Conservation (phyloP, 768 basidiomycete species). For the Termitomyces eurrhizus region DNA sequence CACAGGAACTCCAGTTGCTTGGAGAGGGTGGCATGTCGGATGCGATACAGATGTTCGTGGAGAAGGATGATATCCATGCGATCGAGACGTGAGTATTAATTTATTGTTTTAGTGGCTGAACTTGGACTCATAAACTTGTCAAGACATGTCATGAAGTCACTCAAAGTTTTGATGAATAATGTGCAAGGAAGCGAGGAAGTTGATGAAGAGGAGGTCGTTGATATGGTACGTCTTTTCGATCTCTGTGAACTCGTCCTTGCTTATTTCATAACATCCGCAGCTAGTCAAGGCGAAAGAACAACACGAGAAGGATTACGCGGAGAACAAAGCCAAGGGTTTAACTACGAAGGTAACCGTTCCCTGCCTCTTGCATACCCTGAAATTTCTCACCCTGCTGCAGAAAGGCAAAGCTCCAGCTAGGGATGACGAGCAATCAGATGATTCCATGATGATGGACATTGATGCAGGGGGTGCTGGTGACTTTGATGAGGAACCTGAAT, state of each 20-base stretch:
- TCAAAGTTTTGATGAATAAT: conserved; percentile 63
- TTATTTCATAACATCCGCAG: conserved; percentile 31
- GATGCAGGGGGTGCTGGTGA: conserved; percentile 43
- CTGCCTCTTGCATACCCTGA: background rate
- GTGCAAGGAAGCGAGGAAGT: conserved; percentile 63
- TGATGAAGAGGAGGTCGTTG: conserved; percentile 73
- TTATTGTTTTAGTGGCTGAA: background rate
- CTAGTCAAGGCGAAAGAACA: conserved; percentile 67
- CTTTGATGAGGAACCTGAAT: conserved; percentile 42
- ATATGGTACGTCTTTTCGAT: conserved; percentile 44
- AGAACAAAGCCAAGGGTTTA: conserved; percentile 36
- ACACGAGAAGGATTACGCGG: conserved; percentile 60
- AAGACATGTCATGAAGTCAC: conserved; percentile 62
- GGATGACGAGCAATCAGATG: conserved; percentile 54
- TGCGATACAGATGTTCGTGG: conserved; percentile 93
- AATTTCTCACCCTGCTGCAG: background rate
- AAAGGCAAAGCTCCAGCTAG: conserved; percentile 52
- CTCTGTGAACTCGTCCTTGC: background rate
- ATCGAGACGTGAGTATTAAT: conserved; percentile 67
- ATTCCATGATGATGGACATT: conserved; percentile 79
- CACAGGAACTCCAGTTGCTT: conserved; percentile 89
- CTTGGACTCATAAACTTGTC: conserved; percentile 2
- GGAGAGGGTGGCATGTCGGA: conserved; percentile 90
- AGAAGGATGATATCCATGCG: conserved; percentile 95
- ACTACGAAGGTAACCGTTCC: conserved; percentile 39